These are phyloP conservation scores for Kodamaea derodonti DNA, from an alignment of 1,139 yeast genomes.

Conservation along the genomic window DNA sequence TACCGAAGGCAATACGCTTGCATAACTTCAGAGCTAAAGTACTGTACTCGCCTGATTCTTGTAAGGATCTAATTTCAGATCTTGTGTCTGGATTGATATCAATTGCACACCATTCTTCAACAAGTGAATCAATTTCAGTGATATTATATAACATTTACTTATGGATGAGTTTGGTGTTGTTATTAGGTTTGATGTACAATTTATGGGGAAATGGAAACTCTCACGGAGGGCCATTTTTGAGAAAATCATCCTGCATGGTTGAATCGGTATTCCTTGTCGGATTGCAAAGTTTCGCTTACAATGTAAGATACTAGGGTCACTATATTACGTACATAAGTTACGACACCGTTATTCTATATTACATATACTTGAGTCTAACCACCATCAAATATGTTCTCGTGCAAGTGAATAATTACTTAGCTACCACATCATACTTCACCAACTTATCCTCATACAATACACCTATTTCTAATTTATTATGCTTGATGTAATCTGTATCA, in stretches of 20 bases:
- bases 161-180: too few relatives aligned
- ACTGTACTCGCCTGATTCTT: conserved; percentile 30
- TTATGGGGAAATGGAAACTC: too few relatives aligned
- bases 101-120: conserved; percentile 40
- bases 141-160: conserved; percentile 5
- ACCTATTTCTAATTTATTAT: conserved; percentile 7
- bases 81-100: conserved; percentile 50
- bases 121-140: conserved; percentile 25
- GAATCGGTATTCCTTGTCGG: too few relatives aligned
- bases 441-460: conserved; percentile 3
- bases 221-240: too few relatives aligned
- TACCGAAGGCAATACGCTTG: conserved; percentile 78
- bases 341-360: too few relatives aligned
- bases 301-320: too few relatives aligned
- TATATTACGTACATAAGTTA: too few relatives aligned
- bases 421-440: conserved; percentile 5
- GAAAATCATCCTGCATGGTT: too few relatives aligned
- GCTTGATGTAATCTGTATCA: conserved; percentile 8
- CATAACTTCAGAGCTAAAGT: conserved; percentile 50
- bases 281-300: too few relatives aligned
- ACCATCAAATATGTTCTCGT: too few relatives aligned
- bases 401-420: not conserved
- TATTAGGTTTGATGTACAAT: too few relatives aligned
- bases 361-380: too few relatives aligned
- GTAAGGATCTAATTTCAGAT: conserved; percentile 51